A percentile compares a stretch with the other conserved stretches of the same genome.
phyloP scores from a whole-genome alignment of 768 basidiomycete species.

The Terana coerulea region DNA sequence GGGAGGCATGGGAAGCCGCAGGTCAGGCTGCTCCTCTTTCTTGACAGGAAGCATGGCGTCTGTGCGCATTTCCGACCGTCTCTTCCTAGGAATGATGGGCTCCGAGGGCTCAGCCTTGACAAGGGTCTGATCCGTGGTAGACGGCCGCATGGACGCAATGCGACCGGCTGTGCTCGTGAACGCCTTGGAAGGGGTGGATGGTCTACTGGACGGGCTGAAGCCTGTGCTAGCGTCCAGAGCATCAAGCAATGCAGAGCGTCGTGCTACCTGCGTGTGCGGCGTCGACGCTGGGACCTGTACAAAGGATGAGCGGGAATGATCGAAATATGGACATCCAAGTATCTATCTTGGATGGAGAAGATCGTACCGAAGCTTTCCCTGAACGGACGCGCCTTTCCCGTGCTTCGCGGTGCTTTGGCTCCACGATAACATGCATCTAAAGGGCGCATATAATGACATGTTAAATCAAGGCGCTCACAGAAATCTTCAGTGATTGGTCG shows the following conservation, averaged over 20 bases:
- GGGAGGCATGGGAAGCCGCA: background rate
- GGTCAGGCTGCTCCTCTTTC: background rate
- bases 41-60: background rate
- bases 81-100: slow-evolving; percentile 35
- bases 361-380: too few relatives aligned
- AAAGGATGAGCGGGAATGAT: background rate
- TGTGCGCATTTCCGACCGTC: slow-evolving; percentile 29
- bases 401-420: slow-evolving; percentile 7
- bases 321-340: background rate
- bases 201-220: too few relatives aligned
- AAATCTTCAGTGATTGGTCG: background rate
- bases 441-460: background rate
- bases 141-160: too few relatives aligned
- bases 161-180: too few relatives aligned
- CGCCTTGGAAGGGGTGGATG: too few relatives aligned
- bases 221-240: background rate
- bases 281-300: background rate
- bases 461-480: background rate
- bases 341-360: too few relatives aligned
- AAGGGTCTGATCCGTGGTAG: background rate
- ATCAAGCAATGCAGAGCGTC: slow-evolving; percentile 3
- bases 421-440: slow-evolving; percentile 13
- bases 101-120: slow-evolving; percentile 21
- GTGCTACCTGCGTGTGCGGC: background rate
- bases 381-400: background rate